phyloP scores from a whole-genome alignment of 192 early-diverging fungal species.

The Backusella australiensis region DNA sequence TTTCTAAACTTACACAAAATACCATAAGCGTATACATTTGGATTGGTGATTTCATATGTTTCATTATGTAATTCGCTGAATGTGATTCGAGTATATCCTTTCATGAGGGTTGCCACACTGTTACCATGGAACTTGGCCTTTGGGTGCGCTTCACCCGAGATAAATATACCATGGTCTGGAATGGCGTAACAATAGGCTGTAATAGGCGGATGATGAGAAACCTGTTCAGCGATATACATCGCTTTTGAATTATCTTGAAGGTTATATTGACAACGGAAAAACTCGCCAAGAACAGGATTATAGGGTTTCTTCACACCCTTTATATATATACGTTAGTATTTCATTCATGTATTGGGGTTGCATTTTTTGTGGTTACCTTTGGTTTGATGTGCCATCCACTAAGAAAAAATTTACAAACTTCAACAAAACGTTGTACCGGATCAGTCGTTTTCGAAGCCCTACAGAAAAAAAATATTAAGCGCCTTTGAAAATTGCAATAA shows the following conservation, averaged over 20 bases:
- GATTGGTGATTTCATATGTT: constrained; percentile 76
- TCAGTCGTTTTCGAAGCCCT: constrained; percentile 69
- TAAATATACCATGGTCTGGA: constrained; percentile 74
- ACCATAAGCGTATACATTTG: constrained; percentile 89
- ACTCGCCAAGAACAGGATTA: constrained; percentile 90
- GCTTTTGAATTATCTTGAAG: constrained; percentile 65
- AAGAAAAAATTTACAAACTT: constrained; percentile 82
- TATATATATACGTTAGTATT: background rate
- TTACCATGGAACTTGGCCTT: constrained; percentile 86
- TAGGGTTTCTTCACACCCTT: constrained; percentile 91
- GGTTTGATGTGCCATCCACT: constrained; percentile 94
- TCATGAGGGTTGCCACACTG: constrained; percentile 85
- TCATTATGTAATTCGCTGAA: constrained; percentile 63
- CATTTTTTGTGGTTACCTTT: constrained; percentile 47
- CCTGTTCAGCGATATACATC: constrained; percentile 83
- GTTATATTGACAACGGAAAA: constrained; percentile 77
- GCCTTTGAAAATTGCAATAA: background rate
- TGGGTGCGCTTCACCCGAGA: constrained; percentile 77
- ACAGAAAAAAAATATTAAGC: background rate
- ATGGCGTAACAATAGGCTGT: constrained; percentile 78
- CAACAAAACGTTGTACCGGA: constrained; percentile 76
- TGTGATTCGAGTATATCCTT: constrained; percentile 59
- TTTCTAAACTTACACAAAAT: constrained; percentile 50
- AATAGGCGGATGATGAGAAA: constrained; percentile 91
- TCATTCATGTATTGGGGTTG: background rate